Base-by-base conservation (phyloP, 805 yeast genomes). In the Lachancea mirantina region DNA sequence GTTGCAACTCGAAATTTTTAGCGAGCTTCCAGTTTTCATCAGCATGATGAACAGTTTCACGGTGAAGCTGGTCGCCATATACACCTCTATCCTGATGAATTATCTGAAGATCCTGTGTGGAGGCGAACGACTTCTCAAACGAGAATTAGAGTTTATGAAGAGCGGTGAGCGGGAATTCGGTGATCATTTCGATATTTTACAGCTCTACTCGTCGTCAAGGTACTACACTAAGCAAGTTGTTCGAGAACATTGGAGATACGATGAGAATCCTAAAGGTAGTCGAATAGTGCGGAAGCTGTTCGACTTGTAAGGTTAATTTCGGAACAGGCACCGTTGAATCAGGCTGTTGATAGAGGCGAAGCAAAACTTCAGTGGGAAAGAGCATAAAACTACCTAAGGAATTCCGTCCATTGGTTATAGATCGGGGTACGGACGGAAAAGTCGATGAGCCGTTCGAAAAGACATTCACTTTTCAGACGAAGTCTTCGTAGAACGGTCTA, bases 121-220 rank as follows among this genome's bases (percentile, higher is more conserved):
- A 5, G 57, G 57, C 4, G 42, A 45, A 3, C 34, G 22, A 6
- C 49, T 47, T 10, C 15, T 59, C 14, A 39, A 45, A 5, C 48
- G 47, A 19, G 62, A 55, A 33, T 34, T 46, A 3, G 45, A 49
- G 16, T 27, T 26, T 9, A n/a, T 49, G 6, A 34, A 39, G 7
- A 19, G 23, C 2, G 40, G 40, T 5, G 47, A 38, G 9, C 22
- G 46, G 10, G 45, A 39, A 5, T 28, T 41, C 3, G 60, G 61
- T 10, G 59, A 54, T 29, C 55, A 60, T 35, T 56, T 59, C 33
- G 68, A 63, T 36, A 59, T 64, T 9, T 42, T 63, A 19, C 63
- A 62, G 36, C 26, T 46, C 21, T 61, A 50, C 36, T 48, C 60
- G 0, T 31, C 43, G 2, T 43, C 64, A 6, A 50, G 57, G 26